These are phyloP conservation scores for Lentinus polychrous DNA, from an alignment of 1,284 basidiomycete species.

Conservation along the genomic window DNA sequence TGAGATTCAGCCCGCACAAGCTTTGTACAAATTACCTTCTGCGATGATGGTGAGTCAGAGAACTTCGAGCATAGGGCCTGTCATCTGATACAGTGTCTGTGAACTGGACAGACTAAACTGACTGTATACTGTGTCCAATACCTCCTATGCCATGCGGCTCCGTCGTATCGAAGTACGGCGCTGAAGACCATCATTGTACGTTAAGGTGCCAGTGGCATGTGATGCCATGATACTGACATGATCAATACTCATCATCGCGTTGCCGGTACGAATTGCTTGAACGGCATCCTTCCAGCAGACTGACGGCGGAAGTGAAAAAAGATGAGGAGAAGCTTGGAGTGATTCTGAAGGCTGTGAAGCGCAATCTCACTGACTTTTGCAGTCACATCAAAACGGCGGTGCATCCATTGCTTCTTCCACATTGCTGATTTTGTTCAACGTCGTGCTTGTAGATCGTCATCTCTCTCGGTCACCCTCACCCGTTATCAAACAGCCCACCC, in stretches of 20 bases:
- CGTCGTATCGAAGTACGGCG: neutral
- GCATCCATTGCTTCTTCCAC: neutral
- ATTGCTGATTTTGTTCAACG: neutral
- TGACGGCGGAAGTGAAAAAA: neutral
- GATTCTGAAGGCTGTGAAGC: neutral
- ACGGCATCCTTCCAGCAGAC: neutral
- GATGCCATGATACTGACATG: neutral
- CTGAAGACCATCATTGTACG: neutral
- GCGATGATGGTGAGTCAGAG: neutral
- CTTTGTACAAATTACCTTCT: neutral
- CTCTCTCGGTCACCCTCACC: neutral
- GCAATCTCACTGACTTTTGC: neutral
- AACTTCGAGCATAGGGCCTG: neutral
- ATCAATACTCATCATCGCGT: neutral
- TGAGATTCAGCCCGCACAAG: neutral
- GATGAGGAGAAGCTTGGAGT: neutral
- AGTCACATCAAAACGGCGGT: neutral
- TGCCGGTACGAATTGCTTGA: neutral
- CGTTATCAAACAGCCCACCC: neutral
- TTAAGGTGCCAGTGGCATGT: neutral
- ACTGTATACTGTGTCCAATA: neutral
- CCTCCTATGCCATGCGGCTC: neutral
- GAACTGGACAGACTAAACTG: neutral
- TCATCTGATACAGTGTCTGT: neutral
- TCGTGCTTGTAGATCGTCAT: neutral